phyloP scores from a whole-genome alignment of 176 grass and related monocot species.

The Stipa capillata region DNA sequence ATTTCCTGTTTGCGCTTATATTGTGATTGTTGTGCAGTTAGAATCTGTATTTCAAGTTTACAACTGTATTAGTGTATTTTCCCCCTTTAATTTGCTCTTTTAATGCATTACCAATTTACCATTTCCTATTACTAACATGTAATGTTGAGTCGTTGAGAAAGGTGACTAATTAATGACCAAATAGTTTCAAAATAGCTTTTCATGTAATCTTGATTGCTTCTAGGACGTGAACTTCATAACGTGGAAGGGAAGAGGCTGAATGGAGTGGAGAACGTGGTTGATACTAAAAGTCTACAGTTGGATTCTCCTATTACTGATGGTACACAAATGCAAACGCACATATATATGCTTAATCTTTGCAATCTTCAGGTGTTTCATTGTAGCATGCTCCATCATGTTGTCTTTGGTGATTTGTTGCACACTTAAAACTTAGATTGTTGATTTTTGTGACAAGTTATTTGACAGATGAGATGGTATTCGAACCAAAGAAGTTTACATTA shows the following conservation, averaged over 20 bases:
- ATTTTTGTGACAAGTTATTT: not conserved
- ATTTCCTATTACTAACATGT: not conserved
- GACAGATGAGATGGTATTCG: not conserved
- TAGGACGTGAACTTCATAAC: slow-evolving; percentile 26
- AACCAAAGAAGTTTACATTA: not conserved
- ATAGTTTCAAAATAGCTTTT: not conserved
- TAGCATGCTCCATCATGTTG: not conserved
- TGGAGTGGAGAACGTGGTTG: not conserved
- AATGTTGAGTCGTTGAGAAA: not conserved
- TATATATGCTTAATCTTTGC: not conserved
- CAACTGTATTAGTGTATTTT: not conserved
- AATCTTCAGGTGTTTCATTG: not conserved
- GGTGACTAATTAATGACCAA: not conserved
- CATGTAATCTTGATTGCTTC: not conserved
- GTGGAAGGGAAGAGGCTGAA: slow-evolving; percentile 31
- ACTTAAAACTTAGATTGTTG: not conserved
- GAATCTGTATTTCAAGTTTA: not conserved
- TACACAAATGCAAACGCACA: not conserved
- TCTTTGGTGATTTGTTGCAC: not conserved
- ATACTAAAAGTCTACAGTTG: slow-evolving; percentile 12
- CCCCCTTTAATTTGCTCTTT: not conserved
- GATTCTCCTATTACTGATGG: slow-evolving; percentile 29
- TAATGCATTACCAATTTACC: not conserved
- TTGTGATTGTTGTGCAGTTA: not conserved
- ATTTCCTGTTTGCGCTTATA: not conserved